Evolutionary conservation across 106 monocot genomes (phyloP).

Genomic region (Ottelia alismoides): DNA sequence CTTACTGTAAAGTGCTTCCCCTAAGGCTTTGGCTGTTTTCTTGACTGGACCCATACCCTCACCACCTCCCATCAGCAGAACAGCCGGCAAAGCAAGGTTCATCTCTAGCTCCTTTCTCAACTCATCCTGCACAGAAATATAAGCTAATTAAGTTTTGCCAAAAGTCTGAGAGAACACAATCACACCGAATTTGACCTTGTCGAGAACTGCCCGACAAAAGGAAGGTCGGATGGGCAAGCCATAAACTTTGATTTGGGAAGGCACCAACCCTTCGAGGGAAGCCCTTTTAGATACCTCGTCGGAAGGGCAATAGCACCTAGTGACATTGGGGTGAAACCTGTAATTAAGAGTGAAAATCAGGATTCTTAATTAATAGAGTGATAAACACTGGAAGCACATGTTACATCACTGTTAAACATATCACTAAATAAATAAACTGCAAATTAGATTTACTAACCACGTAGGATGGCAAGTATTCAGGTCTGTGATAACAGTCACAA

Average conservation of each 20-base stretch:
- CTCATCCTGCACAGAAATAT: slow-evolving; percentile 7
- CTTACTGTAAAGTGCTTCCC: slow-evolving; percentile 41
- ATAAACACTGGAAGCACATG: neutral
- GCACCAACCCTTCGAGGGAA: slow-evolving; percentile 33
- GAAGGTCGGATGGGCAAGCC: slow-evolving; percentile 84
- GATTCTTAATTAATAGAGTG: neutral
- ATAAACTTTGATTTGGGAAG: slow-evolving; percentile 60
- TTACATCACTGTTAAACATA: neutral
- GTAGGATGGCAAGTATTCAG: slow-evolving; percentile 95
- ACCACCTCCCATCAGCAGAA: slow-evolving; percentile 86
- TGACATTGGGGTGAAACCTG: slow-evolving; percentile 75
- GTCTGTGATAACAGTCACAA: slow-evolving; percentile 90
- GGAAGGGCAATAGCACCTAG: slow-evolving; percentile 83
- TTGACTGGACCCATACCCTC: slow-evolving; percentile 90
- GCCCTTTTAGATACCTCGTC: slow-evolving; percentile 77
- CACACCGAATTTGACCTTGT: slow-evolving; percentile 28
- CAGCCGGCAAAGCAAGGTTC: slow-evolving; percentile 57
- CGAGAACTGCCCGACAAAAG: slow-evolving; percentile 49
- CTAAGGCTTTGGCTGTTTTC: slow-evolving; percentile 59
- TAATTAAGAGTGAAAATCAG: neutral
- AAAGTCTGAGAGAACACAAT: neutral
- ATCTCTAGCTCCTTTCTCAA: slow-evolving; percentile 67
- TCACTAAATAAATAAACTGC: neutral
- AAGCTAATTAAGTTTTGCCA: neutral
- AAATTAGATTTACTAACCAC: slow-evolving; percentile 30